Conservation (phyloP, 1,284 basidiomycete species). For the Acaromyces ingoldii region DNA sequence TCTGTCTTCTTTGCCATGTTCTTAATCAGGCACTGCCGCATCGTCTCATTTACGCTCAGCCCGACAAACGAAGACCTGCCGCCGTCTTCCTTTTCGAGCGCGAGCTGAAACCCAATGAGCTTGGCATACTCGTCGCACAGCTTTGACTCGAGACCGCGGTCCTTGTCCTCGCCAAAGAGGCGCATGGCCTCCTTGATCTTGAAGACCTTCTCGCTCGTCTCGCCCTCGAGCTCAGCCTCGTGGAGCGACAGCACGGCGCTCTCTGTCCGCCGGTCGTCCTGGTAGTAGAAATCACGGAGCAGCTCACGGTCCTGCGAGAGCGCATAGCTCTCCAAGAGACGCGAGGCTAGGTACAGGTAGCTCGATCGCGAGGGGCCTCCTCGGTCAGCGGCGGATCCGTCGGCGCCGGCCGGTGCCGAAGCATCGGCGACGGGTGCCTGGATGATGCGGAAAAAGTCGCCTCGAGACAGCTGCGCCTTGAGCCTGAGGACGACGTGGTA, state of each 20-base stretch:
- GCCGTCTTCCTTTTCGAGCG: constrained; percentile 78
- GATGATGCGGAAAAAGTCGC: constrained; percentile 88
- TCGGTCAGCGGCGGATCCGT: background rate
- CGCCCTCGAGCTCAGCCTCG: constrained; percentile 53
- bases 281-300: constrained; percentile 93
- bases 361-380: constrained; percentile 1
- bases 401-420: background rate
- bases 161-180: constrained; percentile 90
- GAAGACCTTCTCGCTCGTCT: constrained; percentile 58
- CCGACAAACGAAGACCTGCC: constrained; percentile 49
- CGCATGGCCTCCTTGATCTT: constrained; percentile 78
- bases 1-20: constrained; percentile 40
- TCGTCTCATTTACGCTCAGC: constrained; percentile 40
- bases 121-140: constrained; percentile 81
- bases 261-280: constrained; percentile 89
- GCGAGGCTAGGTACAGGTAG: constrained; percentile 34
- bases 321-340: constrained; percentile 45
- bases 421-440: constrained; percentile 57
- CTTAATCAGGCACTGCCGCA: constrained; percentile 33
- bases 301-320: constrained; percentile 67
- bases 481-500: constrained; percentile 29
- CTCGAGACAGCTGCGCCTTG: constrained; percentile 74
- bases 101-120: constrained; percentile 73
- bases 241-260: constrained; percentile 80
- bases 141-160: constrained; percentile 81